Conservation (phyloP, 129 eudicot genomes). For the Sambucus nigra region DNA sequence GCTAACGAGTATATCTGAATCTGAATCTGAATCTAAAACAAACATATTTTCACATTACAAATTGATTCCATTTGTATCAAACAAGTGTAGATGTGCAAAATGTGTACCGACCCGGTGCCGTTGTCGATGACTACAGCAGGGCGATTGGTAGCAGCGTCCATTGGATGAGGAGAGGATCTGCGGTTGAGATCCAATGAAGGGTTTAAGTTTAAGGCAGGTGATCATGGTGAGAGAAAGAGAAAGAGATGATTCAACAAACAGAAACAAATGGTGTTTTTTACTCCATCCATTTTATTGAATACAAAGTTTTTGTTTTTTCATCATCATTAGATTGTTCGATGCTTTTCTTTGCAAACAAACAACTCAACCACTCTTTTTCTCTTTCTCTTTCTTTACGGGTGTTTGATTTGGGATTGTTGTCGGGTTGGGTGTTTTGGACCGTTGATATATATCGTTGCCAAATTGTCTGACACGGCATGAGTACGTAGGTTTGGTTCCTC, state of each 20-base stretch:
- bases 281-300: slow-evolving; percentile 42
- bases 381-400: too few species aligned
- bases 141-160: slow-evolving; percentile 79
- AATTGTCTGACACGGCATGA: too few species aligned
- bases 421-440: too few species aligned
- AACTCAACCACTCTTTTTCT: too few species aligned
- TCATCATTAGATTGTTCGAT: slow-evolving; percentile 13
- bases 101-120: slow-evolving; percentile 75
- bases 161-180: slow-evolving; percentile 35
- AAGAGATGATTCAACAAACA: slow-evolving; percentile 18
- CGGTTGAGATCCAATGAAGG: slow-evolving; percentile 40
- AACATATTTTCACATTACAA: too few species aligned
- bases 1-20: too few species aligned
- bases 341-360: slow-evolving; percentile 28
- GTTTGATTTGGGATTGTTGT: too few species aligned
- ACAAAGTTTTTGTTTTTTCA: too few species aligned
- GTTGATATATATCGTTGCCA: too few species aligned
- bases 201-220: slow-evolving; percentile 33
- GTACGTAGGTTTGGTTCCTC: too few species aligned
- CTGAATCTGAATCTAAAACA: too few species aligned
- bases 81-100: not conserved
- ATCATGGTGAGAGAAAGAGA: slow-evolving; percentile 38
- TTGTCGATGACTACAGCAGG: slow-evolving; percentile 96
- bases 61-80: slow-evolving; percentile 5
- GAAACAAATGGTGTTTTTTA: slow-evolving; percentile 12